Evolutionary conservation across 2,329 filamentous ascomycete genomes (phyloP), one percentile per base, ranked within the genome.

Genomic region (Fonsecaea erecta): DNA sequence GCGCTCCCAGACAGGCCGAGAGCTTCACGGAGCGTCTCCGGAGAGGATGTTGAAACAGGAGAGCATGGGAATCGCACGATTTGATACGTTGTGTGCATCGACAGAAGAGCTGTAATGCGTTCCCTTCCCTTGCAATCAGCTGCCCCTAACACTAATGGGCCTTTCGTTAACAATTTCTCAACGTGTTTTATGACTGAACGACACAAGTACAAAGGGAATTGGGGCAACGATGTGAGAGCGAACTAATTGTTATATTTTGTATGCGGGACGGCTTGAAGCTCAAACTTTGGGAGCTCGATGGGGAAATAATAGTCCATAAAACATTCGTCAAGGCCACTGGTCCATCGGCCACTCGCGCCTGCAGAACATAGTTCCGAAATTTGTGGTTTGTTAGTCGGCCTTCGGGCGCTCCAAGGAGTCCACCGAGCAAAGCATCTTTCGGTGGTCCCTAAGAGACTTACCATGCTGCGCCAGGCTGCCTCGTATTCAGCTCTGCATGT

Each of bases 121-220:
- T 48, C 28, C n/a, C 30, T 34, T 14, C 5, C 21, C n/a, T 6
- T 7, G 55, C 24, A 14, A 58, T 18, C 12, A 1, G 12, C 14
- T 21, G 11, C 3, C 16, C 9, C 11, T 34, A 1, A 14, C 7
- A 48, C 1, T 48, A 11, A 6, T 9, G 11, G 26, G 21, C 3
- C 1, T 58, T 58, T n/a, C 11, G 11, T 24, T 16, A 21, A 48
- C 55, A 58, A 32, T 46, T 58, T 51, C 40, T 51, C 21, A 16
- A 34, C 24, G 7, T 48, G 40, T 58, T 43, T 58, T 48, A 58
- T 32, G 55, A 58, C 40, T 48, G 55, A 32, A 58, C 24, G 55
- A 48, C 55, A 56, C 30, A 24, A 34, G 53, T 37, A 56, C 8
- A 9, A 24, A 14, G 8, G 53, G 11, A 14, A 37, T 5, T 16